Evolutionary conservation across 2,329 filamentous ascomycete species (phyloP), one percentile per base, ranked within the genome.

Genomic region (Pyrenochaeta sp.): DNA sequence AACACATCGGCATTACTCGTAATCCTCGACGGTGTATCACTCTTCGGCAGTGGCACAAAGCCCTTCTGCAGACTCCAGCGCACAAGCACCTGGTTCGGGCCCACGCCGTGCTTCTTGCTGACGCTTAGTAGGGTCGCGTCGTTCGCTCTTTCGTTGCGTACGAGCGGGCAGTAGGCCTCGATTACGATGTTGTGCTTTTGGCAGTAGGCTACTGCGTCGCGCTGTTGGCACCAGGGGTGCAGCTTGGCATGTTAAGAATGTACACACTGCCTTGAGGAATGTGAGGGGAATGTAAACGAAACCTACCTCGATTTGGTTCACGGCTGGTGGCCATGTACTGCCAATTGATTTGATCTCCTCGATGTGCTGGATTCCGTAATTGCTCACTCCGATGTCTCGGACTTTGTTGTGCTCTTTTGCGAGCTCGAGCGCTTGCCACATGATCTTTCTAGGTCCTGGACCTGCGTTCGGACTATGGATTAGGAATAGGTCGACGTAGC

Each of bases 21-120:
- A 20, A 74, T 72, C 7, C 69, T 43, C 11, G 54, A 50, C 1
- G 68, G 64, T 0, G 63, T 69, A 36, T 73, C 71, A 44, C 68
- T 72, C 53, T 73, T 74, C 0, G 71, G 71, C 3, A 74, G 59
- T 3, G 71, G 63, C 9, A 71, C 65, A 38, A 60, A 71, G 14
- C 66, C 87, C 73, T 89, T 92, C 72, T 96, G 88, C 71, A 96
- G 69, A 56, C 87, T 88, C 81, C 90, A 96, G 51, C 90, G 81
- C 35, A 96, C 74, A 61, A 96, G 71, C 7, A 96, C 74, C 77
- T 96, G 91, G 7, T 88, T 87, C 46, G 87, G 82, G 6, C 82
- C 82, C 74, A 87, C 91, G 53, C 77, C 78, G 67, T 94, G 83
- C 74, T 90, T 92, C 59, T 86, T 76, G 1, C 85, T 83, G 43